These are phyloP conservation scores for Xylaria curta DNA, from an alignment of 495 filamentous ascomycete species.

Conservation along the genomic window DNA sequence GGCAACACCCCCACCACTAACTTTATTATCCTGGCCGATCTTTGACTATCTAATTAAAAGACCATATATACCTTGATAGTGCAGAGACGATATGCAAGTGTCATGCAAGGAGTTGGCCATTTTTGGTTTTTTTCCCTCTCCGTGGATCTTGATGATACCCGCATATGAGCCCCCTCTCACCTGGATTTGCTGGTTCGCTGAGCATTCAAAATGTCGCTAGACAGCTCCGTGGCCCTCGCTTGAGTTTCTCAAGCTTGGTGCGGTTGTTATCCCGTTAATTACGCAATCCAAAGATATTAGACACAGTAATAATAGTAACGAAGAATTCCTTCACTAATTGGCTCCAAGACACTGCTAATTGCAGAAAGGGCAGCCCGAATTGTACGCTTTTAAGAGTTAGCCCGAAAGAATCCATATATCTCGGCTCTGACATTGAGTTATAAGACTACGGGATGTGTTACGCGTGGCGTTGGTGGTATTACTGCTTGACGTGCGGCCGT, in stretches of 20 bases:
- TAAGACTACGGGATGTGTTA: constrained; percentile 30
- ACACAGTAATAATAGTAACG: constrained; percentile 1
- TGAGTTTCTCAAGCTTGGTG: constrained; percentile 19
- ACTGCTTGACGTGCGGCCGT: constrained; percentile 32
- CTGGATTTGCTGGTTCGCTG: neutral
- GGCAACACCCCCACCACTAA: neutral
- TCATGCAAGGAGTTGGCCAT: neutral
- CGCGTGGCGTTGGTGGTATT: constrained; percentile 34
- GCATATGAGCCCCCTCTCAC: neutral
- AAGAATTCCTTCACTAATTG: neutral
- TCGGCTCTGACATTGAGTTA: neutral
- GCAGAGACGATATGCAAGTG: neutral
- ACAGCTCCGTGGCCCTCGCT: neutral
- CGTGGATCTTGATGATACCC: neutral
- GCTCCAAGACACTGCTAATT: neutral
- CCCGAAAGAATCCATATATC: neutral
- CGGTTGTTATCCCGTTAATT: neutral
- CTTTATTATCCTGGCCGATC: neutral
- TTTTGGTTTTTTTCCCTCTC: neutral
- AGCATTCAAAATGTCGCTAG: constrained; percentile 7
- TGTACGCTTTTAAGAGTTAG: neutral
- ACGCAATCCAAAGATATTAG: neutral
- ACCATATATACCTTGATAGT: neutral
- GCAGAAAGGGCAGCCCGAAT: neutral
- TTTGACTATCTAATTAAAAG: neutral